Base-by-base conservation (phyloP, 2,329 filamentous ascomycete species). In the Mycogone perniciosa region DNA sequence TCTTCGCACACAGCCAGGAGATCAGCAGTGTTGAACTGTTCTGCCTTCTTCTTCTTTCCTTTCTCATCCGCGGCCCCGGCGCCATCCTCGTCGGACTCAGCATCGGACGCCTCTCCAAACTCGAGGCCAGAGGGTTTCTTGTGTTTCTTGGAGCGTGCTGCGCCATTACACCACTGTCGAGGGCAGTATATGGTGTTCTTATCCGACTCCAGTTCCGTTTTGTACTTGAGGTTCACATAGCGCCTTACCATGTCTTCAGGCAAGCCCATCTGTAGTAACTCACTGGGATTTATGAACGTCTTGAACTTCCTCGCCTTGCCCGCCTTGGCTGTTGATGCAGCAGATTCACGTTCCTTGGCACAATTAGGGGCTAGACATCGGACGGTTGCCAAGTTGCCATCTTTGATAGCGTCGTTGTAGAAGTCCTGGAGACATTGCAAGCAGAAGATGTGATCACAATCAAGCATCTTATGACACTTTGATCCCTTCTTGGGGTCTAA, bases 121-220 rank as follows among this genome's bases (percentile, higher is more conserved):
- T 86, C 78, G 1, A 86, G 71, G 4, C 85, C 84, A n/a, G 76
- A 68, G 4, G 85, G 85, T 62, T 88, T 89, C 53, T 77, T 84
- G 67, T 88, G 83, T 60, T 79, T 82, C 63, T 85, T 87, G 26
- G 86, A 89, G 42, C 82, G 81, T 29, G 91, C 91, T 3, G 91
- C 88, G 5, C 89, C 91, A 67, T 93, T 88, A 65, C 93, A 99
- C 89, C 91, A 96, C 50, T 84, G 77, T 7, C 93, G 82, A 0
- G 93, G 93, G 62, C 93, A 99, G 66, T 95, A 97, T 33, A 96
- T 80, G 0, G 91, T 96, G 52, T 84, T 86, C 62, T 91, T 95
- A 68, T 97, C 91, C 0, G 89, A 85, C 67, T 97, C 93, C 3
- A 97, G 80, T 65, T 89, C 87, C 57, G 87, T 88, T 72, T 97